Base-by-base conservation (phyloP, 1,284 basidiomycete genomes). In the Ustilago hordei region DNA sequence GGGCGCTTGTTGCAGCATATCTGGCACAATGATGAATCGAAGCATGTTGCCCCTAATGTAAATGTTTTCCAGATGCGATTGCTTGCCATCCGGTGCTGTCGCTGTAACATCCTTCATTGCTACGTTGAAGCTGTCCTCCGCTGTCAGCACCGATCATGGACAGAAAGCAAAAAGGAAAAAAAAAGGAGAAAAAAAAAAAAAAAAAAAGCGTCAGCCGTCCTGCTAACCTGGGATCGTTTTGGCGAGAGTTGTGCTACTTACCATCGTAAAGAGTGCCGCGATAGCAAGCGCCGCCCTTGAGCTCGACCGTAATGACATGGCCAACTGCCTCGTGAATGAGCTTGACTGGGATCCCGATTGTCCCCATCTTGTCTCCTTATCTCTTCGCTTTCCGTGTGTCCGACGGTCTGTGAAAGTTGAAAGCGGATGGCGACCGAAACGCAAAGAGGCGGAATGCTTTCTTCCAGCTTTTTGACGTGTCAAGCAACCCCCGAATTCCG, bases 11-110 rank as follows among this genome's bases (percentile, higher is more conserved):
- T 98, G 94, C 80, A 99, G 89, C 93, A 99, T 98, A 87, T 99
- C 97, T 56, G 97, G 97, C 32, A 99, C 97, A 86, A 99, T 98
- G 89, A 98, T 96, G 90, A 98, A 98, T 19, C 84, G 69, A 12
- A 86, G 86, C 94, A 98, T 98, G 87, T 93, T 95, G 78, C 97
- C 97, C 80, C 97, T 90, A 83, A 99, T 99, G 88, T 99, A 99
- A 48, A 98, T 95, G 87, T 98, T 96, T 89, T 99, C 96, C 63
- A 99, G 90, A 87, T 99, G 97, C n/a, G 95, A 96, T 50, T 99
- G 95, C 84, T 97, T 93, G 55, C 97, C 97, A 89, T 99, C 97
- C 67, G 96, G 91, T 63, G 94, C 95, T 12, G 97, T 99, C 31
- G 98, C 97, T 28, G 96, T 98, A 84, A 99, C 97, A 76, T 98